Evolutionary conservation across 345 rosid genomes (phyloP), one percentile per base, ranked within the genome.

Genomic region (Erucastrum elatum): DNA sequence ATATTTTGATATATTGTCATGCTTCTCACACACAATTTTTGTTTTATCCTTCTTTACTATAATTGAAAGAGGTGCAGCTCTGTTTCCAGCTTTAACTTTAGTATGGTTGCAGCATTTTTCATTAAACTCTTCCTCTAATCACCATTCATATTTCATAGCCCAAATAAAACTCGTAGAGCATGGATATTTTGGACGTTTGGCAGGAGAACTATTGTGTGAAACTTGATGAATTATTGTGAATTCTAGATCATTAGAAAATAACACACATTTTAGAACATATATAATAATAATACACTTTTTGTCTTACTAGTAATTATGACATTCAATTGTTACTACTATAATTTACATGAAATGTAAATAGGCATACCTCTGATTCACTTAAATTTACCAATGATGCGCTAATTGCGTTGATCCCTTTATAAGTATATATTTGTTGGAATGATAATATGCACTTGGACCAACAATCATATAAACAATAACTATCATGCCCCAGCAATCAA

Each of bases 351-450:
- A 12, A 73, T 33, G 64, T 64, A 35, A 64, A 64, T 16, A 35
- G 30, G 68, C 68, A 4, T 61, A 7, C 68, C 26, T 16, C 6
- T 53, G 6, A 1, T 53, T 51, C 21, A 53, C 59, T 53, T 53
- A 51, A 2, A 6, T 53, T 39, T 53, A 53, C 59, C 59, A 16
- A 6, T 53, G 59, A 53, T 15, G 59, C 59, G 59, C 59, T 16
- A 15, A 15, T 53, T 53, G 59, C 10, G 59, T 15, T 6, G 25
- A 53, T 16, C 59, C 37, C 39, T 35, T 35, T 55, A 51, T 35
- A 64, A 77, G 27, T 55, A 29, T 53, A 64, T 31, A 77, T 31
- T 58, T 77, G 59, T 35, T 64, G 66, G 34, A 71, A 59, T 49
- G 64, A 21, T 69, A 69, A 37, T 13, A 33, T 75, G 59, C 44